Evolutionary conservation across 768 basidiomycete genomes (phyloP).

Genomic region (Lactifluus echinatus): DNA sequence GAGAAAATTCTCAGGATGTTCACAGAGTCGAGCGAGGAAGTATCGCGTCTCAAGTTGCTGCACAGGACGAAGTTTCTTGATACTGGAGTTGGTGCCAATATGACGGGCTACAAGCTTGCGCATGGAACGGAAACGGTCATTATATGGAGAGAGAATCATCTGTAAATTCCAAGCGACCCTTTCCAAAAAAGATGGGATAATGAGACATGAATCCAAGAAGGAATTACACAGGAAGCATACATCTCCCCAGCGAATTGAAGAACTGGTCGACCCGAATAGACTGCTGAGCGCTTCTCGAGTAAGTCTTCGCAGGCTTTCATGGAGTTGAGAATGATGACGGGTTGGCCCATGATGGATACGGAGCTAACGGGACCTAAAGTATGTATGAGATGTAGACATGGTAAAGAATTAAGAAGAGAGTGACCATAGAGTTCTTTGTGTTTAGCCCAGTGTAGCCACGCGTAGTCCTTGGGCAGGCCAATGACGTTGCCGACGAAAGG

Average conservation of each 20-base stretch:
- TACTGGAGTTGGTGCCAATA: constrained; percentile 2
- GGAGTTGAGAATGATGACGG: constrained; percentile 9
- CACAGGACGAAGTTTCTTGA: background rate
- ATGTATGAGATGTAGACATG: background rate
- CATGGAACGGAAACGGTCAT: constrained; percentile 7
- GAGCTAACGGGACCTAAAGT: constrained; percentile 9
- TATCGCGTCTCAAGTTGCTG: constrained; percentile 4
- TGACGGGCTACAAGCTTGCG: constrained; percentile 11
- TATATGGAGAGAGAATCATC: constrained; percentile 9
- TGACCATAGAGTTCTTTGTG: constrained; percentile 4
- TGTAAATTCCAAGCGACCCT: constrained; percentile 12
- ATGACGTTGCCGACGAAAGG: constrained; percentile 10
- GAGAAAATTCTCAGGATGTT: constrained; percentile 5
- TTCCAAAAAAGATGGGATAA: background rate
- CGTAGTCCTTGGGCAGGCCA: constrained; percentile 1
- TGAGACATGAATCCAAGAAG: background rate
- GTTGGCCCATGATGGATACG: constrained; percentile 6
- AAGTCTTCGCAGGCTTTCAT: constrained; percentile 9
- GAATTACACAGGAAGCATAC: background rate
- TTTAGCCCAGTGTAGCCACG: constrained; percentile 13
- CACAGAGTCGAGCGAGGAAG: constrained; percentile 1
- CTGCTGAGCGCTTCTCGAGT: constrained; percentile 9
- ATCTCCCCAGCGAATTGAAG: constrained; percentile 9
- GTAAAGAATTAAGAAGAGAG: background rate
- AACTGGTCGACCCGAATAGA: constrained; percentile 10